Conservation (phyloP, 1,284 basidiomycete genomes). For the Ceratobasidium sp. region DNA sequence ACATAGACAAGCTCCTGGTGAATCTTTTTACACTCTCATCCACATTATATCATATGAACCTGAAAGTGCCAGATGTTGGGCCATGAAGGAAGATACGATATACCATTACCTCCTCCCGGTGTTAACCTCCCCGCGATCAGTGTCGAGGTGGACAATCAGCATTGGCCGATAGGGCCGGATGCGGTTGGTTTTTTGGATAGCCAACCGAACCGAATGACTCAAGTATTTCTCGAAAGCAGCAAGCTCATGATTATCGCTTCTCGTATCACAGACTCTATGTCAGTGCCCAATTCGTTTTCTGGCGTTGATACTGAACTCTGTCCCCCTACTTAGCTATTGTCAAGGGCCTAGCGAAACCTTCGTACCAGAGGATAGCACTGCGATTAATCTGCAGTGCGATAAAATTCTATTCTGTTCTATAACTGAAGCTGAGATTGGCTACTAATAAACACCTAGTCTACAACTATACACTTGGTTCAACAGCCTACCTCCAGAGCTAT, state of each 20-base stretch:
- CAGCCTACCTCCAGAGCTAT: slow-evolving; percentile 1
- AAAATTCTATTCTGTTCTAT: background rate
- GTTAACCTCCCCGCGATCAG: slow-evolving; percentile 19
- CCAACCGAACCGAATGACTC: slow-evolving; percentile 1
- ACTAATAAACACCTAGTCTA: background rate
- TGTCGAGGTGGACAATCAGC: slow-evolving; percentile 1
- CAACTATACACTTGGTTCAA: slow-evolving; percentile 40
- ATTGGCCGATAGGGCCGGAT: slow-evolving; percentile 3
- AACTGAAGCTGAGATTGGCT: background rate
- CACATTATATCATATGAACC: background rate
- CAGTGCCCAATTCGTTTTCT: background rate
- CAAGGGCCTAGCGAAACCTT: background rate
- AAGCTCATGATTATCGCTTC: slow-evolving; percentile 23
- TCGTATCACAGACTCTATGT: slow-evolving; percentile 11
- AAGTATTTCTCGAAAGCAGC: slow-evolving; percentile 27
- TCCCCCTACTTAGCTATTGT: background rate
- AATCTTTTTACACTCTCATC: too few relatives aligned
- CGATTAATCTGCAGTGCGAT: slow-evolving; percentile 13
- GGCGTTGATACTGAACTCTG: background rate
- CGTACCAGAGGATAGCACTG: slow-evolving; percentile 17
- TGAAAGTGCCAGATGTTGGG: slow-evolving; percentile 10
- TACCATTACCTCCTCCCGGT: slow-evolving; percentile 52
- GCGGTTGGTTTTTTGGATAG: background rate
- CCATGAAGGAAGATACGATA: slow-evolving; percentile 64
- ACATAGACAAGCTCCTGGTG: slow-evolving; percentile 22